Evolutionary conservation across 2,329 filamentous ascomycete species (phyloP), one percentile per base, ranked within the genome.

Genomic region (Xylariaceae sp.): DNA sequence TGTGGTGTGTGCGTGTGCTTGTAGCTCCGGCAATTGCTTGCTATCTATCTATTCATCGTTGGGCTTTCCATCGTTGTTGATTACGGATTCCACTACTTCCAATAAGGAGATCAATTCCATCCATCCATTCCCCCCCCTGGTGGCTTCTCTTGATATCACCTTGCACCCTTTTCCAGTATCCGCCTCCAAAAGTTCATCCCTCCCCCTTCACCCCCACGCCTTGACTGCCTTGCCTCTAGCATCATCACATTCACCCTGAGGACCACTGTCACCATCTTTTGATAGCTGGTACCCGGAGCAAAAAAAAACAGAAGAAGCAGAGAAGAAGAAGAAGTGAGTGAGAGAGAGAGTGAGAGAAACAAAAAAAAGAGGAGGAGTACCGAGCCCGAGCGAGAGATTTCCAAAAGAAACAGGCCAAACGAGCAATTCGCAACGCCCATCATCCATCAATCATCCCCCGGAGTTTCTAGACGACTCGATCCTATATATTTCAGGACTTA

Each of bases 51-150:
- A 56, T 62, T 59, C 59, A 66, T 68, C 65, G 66, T 65, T 64
- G 64, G 63, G 62, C 67, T 66, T 61, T 62, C 62, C 61, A 48
- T 66, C 65, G 64, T 64, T 61, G 66, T 61, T 68, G 61, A 67
- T 65, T 66, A 45, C 42, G 9, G 13, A 9, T 42, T 10, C 37
- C 37, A 42, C 42, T 45, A 57, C 64, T 39, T 44, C 45, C 58
- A 48, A 39, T 44, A 57, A 59, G 35, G 42, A 58, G 18, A 57
- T 56, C 50, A 57, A 57, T 49, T 30, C 23, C 23, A 30, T 30
- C 23, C 23, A 30, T 30, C 23, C 23, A 30, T 30, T 30, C 42
- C 55, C 18, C 18, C 49, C 44, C 34, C 60, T 59, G 55, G 64
- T 68, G 69, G 53, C 60, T 62, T 57, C 47, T 23, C 66, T 53